Evolutionary conservation across 768 basidiomycete genomes (phyloP).

Genomic region (Boletus vinaceobasis): DNA sequence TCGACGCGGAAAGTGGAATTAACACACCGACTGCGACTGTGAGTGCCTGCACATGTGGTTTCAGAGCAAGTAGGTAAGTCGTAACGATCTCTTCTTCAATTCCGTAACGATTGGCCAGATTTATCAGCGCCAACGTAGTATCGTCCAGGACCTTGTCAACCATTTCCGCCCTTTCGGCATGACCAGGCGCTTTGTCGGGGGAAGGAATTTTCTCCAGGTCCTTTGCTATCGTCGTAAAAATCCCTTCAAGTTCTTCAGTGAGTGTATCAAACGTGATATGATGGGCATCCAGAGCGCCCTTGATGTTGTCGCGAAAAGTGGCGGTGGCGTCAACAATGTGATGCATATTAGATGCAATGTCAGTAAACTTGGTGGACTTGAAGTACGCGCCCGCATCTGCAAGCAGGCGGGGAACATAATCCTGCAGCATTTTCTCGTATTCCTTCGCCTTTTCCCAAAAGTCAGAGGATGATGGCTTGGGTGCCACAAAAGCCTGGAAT

Average conservation of each 20-base stretch:
- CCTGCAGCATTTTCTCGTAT: not conserved
- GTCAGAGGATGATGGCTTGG: not conserved
- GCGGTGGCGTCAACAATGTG: conserved; percentile 11
- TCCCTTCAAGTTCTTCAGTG: conserved; percentile 9
- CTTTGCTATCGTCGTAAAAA: conserved; percentile 1
- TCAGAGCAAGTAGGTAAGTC: not conserved
- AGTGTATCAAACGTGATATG: conserved; percentile 3
- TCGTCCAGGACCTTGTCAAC: conserved; percentile 7
- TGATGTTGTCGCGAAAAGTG: conserved; percentile 8
- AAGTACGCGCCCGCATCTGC: not conserved
- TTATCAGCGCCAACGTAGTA: not conserved
- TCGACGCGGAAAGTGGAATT: not conserved
- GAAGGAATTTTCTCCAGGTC: conserved; percentile 3
- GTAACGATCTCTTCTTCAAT: conserved; percentile 6
- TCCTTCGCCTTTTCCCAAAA: conserved; percentile 15
- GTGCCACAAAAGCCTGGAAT: not conserved
- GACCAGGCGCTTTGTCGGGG: not conserved
- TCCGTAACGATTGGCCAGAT: not conserved
- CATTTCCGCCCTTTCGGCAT: conserved; percentile 2
- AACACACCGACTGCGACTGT: conserved; percentile 7
- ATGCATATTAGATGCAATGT: conserved; percentile 2
- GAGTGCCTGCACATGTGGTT: conserved; percentile 3
- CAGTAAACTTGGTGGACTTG: conserved; percentile 2
- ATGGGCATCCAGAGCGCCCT: conserved; percentile 2
- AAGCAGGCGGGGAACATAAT: conserved; percentile 7